Evolutionary conservation across 495 filamentous ascomycete genomes (phyloP).

Genomic region (Penicillium coffeae): DNA sequence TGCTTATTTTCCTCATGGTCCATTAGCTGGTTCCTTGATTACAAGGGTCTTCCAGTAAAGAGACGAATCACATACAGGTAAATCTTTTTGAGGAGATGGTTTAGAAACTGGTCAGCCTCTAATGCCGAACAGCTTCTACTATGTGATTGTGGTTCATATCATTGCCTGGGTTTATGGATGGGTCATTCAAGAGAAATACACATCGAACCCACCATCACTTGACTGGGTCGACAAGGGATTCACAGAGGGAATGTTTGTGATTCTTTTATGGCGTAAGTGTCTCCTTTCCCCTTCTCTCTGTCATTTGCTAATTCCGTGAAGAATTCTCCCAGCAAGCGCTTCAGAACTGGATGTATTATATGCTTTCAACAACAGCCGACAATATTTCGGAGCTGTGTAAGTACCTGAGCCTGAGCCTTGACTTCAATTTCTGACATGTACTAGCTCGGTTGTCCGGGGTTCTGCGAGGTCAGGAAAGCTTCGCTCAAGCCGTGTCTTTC

Average conservation of each 20-base stretch:
- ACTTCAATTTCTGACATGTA: constrained; percentile 10
- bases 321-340: constrained; percentile 42
- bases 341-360: constrained; percentile 55
- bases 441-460: constrained; percentile 53
- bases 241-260: constrained; percentile 41
- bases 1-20: constrained; percentile 32
- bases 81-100: too few relatives aligned
- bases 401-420: constrained; percentile 14
- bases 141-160: constrained; percentile 38
- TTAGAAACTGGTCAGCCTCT: not conserved
- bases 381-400: constrained; percentile 52
- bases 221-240: constrained; percentile 45
- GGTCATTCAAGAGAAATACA: constrained; percentile 49
- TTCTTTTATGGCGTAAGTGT: constrained; percentile 40
- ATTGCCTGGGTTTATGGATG: constrained; percentile 45
- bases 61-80: constrained; percentile 38
- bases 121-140: constrained; percentile 31
- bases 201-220: constrained; percentile 34
- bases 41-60: constrained; percentile 30
- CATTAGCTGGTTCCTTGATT: constrained; percentile 43
- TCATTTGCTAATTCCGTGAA: not conserved
- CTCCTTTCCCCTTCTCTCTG: not conserved
- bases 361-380: constrained; percentile 54
- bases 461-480: constrained; percentile 58
- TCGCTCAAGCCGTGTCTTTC: constrained; percentile 57